Percentiles rank a stretch among this genome's conserved stretches.
Evolutionary conservation across 805 yeast species (phyloP).

Genomic region (Yarrowia deformans): DNA sequence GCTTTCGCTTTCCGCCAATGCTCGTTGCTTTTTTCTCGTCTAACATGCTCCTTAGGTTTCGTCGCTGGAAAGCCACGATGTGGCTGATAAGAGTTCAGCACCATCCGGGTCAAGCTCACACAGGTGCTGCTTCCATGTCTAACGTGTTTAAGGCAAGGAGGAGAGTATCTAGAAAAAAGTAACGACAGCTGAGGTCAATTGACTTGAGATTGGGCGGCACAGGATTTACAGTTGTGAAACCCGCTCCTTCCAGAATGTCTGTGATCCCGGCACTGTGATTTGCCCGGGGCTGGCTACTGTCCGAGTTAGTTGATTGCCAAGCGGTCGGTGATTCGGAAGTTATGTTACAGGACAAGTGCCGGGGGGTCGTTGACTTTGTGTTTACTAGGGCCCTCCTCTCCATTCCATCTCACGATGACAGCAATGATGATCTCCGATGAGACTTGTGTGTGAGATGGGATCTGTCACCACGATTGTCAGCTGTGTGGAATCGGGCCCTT

Average conservation of each 20-base stretch:
- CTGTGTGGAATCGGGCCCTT: constrained; percentile 26
- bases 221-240: not conserved
- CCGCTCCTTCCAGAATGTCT: not conserved
- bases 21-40: constrained; percentile 10
- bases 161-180: not conserved
- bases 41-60: not conserved
- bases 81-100: not conserved
- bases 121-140: constrained; percentile 1
- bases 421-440: constrained; percentile 4
- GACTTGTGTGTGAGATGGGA: not conserved
- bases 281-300: not conserved
- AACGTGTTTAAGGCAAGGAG: not conserved
- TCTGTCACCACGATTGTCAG: constrained; percentile 15
- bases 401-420: not conserved
- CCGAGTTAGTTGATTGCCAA: not conserved
- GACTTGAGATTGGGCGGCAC: not conserved
- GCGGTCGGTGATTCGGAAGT: not conserved
- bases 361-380: not conserved
- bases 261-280: not conserved
- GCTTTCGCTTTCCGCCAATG: not conserved
- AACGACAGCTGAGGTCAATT: constrained; percentile 1
- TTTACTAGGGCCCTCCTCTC: not conserved
- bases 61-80: not conserved
- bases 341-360: not conserved
- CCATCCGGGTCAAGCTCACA: not conserved